Conservation (phyloP, 2,329 filamentous ascomycete genomes). For the Hysterium pulicare region DNA sequence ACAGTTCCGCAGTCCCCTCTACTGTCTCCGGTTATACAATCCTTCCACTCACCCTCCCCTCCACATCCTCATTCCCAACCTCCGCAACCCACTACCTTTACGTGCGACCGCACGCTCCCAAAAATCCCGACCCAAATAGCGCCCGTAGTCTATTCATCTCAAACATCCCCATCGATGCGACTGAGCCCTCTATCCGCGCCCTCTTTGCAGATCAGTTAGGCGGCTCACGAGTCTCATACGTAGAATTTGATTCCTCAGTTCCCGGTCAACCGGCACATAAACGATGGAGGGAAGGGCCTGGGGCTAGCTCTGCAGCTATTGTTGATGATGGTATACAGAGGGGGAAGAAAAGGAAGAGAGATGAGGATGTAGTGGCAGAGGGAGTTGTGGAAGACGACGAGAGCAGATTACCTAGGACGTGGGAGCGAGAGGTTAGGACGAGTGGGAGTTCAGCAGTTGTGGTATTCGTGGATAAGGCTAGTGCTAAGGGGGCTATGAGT, state of each 20-base stretch:
- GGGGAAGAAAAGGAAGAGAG: constrained; percentile 57
- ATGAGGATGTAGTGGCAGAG: constrained; percentile 34
- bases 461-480: constrained; percentile 77
- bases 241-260: constrained; percentile 61
- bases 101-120: constrained; percentile 77
- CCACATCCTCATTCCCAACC: constrained; percentile 44
- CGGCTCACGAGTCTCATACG: constrained; percentile 71
- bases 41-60: constrained; percentile 61
- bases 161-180: constrained; percentile 83
- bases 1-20: constrained; percentile 17
- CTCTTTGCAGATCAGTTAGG: constrained; percentile 74
- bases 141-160: constrained; percentile 85
- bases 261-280: constrained; percentile 45
- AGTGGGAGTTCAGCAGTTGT: constrained; percentile 80
- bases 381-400: constrained; percentile 55
- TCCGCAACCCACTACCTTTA: constrained; percentile 78
- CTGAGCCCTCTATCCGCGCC: constrained; percentile 69
- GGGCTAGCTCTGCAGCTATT: constrained; percentile 28
- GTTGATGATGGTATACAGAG: constrained; percentile 35
- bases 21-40: constrained; percentile 61
- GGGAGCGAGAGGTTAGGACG: constrained; percentile 66
- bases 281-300: constrained; percentile 34
- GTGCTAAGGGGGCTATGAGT: constrained; percentile 72
- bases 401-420: constrained; percentile 64
- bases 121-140: constrained; percentile 57